Base-by-base conservation (phyloP, 2,329 filamentous ascomycete genomes). In the Nothopassalora personata region DNA sequence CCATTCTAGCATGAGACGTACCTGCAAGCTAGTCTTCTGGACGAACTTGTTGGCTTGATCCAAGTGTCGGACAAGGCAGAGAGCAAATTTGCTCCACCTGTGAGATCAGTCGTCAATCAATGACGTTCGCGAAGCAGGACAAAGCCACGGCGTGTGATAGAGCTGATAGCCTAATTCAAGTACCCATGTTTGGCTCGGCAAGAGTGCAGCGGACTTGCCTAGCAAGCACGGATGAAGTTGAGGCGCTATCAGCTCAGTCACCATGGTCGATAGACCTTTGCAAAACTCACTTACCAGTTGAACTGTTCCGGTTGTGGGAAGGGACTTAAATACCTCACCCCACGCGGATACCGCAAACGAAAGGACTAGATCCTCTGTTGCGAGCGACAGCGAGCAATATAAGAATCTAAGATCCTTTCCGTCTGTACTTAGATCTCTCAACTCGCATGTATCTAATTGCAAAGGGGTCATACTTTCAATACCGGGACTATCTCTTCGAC, bases 401-500 rank as follows among this genome's bases (percentile, higher is more conserved):
- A n/a, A n/a, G n/a, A n/a, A n/a, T n/a, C n/a, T n/a, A n/a, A n/a
- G n/a, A n/a, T n/a, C n/a, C n/a, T n/a, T n/a, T n/a, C n/a, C n/a
- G n/a, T n/a, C n/a, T n/a, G n/a, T n/a, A n/a, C n/a, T n/a, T n/a
- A n/a, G n/a, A n/a, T n/a, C n/a, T n/a, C n/a, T n/a, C n/a, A n/a
- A n/a, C n/a, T n/a, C n/a, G n/a, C n/a, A n/a, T n/a, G n/a, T n/a
- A n/a, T n/a, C n/a, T n/a, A n/a, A n/a, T n/a, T n/a, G n/a, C n/a
- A n/a, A n/a, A n/a, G n/a, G n/a, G n/a, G n/a, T n/a, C n/a, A n/a
- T n/a, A n/a, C n/a, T n/a, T n/a, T n/a, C n/a, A n/a, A n/a, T n/a
- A n/a, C n/a, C n/a, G 68, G 67, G 6, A 67, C 63, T n/a, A 62
- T 64, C 33, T 68, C 66, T 10, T 68, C 62, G 19, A 67, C 57